Conservation (phyloP, 164 flowering plant species). For the Sextonia rubra region DNA sequence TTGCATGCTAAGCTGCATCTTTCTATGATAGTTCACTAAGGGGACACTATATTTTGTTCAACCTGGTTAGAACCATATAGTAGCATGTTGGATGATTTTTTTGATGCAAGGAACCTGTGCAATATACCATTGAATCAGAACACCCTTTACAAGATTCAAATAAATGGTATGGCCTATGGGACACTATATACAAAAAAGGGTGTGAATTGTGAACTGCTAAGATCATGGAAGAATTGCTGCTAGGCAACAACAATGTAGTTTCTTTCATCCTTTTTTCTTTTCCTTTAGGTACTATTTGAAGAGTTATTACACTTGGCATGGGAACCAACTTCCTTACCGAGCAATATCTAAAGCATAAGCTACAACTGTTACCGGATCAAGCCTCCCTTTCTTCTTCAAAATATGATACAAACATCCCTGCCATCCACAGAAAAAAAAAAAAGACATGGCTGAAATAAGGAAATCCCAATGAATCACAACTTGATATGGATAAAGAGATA, state of each 20-base stretch:
- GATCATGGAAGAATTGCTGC: too few species aligned
- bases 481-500: neutral
- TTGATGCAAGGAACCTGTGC: neutral
- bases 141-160: too few species aligned
- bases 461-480: neutral
- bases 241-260: too few species aligned
- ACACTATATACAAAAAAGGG: too few species aligned
- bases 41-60: too few species aligned
- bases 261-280: too few species aligned
- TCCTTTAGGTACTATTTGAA: neutral
- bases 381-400: slow-evolving; percentile 45
- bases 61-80: too few species aligned
- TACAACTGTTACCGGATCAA: slow-evolving; percentile 46
- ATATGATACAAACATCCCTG: slow-evolving; percentile 60
- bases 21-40: too few species aligned
- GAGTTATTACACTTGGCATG: neutral
- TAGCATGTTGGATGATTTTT: neutral
- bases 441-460: slow-evolving; percentile 5
- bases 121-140: too few species aligned
- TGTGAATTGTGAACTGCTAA: too few species aligned
- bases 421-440: neutral
- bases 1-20: too few species aligned
- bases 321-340: slow-evolving; percentile 27
- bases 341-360: slow-evolving; percentile 61
- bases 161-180: too few species aligned